A percentile compares a stretch with the other conserved stretches of the same genome.
Conservation (phyloP, 23 red algal species). For the Pyropia haitanensis region DNA sequence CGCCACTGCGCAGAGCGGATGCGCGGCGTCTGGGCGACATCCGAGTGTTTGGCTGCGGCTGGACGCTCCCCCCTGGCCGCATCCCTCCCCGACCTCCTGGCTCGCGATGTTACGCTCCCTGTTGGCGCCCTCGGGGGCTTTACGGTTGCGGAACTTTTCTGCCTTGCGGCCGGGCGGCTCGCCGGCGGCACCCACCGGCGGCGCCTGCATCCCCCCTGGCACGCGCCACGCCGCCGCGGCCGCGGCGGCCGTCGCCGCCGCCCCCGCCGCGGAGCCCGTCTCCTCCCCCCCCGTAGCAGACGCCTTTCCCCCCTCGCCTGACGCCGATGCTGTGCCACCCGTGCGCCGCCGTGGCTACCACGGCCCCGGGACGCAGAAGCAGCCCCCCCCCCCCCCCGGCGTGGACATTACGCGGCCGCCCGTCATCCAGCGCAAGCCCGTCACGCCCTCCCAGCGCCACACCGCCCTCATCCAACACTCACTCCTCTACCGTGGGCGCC, state of each 20-base stretch:
- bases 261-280: background rate
- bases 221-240: background rate
- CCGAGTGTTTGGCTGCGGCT: no score
- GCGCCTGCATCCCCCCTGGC: background rate
- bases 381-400: background rate
- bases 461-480: slow-evolving; percentile 80
- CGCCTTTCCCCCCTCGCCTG: background rate
- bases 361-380: no score
- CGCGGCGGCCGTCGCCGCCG: background rate
- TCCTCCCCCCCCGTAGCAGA: background rate
- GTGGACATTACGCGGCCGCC: slow-evolving; percentile 60
- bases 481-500: slow-evolving; percentile 62
- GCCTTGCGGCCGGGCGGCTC: background rate
- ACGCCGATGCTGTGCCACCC: background rate
- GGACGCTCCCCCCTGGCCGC: no score
- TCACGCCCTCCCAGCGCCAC: slow-evolving; percentile 79
- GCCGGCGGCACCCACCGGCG: background rate
- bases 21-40: no score
- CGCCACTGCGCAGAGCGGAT: no score
- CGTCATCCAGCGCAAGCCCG: slow-evolving; percentile 73
- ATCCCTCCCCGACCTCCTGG: no score
- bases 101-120: no score
- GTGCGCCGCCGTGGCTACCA: no score
- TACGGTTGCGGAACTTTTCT: slow-evolving; percentile 1
- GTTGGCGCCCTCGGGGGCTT: background rate